Conservation (phyloP, 1,284 basidiomycete species). For the Phylloporus sp. region DNA sequence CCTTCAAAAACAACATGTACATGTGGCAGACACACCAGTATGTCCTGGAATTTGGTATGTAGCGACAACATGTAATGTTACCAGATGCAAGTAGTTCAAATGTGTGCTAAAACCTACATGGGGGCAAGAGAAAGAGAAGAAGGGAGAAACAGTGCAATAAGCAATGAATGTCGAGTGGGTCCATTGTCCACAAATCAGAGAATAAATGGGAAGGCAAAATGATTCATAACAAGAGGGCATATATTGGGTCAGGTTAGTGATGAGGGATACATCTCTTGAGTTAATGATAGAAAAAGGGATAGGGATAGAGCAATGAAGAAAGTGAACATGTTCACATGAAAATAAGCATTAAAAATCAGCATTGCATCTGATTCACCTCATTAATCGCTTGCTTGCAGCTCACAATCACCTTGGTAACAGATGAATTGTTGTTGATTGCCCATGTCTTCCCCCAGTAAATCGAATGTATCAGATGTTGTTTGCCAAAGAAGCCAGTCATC, state of each 20-base stretch:
- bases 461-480: constrained; percentile 66
- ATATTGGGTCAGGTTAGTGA: not conserved
- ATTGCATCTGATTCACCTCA: no score
- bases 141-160: not conserved
- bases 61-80: no score
- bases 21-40: no score
- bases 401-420: constrained; percentile 98
- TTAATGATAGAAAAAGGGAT: constrained; percentile 11
- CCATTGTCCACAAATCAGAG: constrained; percentile 9
- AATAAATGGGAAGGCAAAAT: not conserved
- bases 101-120: not conserved
- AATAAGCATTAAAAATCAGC: no score
- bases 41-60: no score
- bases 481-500: constrained; percentile 89
- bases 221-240: constrained; percentile 3
- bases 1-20: no score
- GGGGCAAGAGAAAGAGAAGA: not conserved
- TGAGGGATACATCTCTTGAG: no score
- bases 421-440: constrained; percentile 85
- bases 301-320: not conserved
- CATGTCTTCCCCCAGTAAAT: constrained; percentile 71
- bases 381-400: constrained; percentile 90
- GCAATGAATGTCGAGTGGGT: constrained; percentile 15
- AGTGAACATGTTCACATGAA: no score
- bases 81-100: no score